Percentiles rank a stretch among this genome's conserved stretches.
phyloP scores from a whole-genome alignment of 371 early-diverging fungal genomes.

The Zopfochytrium polystomum region DNA sequence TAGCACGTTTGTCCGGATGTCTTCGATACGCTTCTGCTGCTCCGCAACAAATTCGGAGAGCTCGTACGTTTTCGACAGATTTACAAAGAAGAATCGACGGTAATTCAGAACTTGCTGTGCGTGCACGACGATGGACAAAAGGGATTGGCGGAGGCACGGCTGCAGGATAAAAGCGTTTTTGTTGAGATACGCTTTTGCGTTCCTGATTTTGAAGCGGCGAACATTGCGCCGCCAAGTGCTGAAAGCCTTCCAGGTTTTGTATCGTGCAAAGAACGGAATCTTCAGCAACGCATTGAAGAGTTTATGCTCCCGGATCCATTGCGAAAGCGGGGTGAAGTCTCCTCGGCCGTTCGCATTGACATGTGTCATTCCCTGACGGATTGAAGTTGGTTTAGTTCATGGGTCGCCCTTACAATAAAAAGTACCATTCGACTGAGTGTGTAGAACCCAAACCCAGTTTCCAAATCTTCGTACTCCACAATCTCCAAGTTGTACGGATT shows the following conservation, averaged over 20 bases:
- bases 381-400: background rate
- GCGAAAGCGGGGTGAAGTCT: slow-evolving; percentile 40
- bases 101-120: slow-evolving; percentile 28
- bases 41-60: slow-evolving; percentile 34
- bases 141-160: slow-evolving; percentile 24
- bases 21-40: slow-evolving; percentile 33
- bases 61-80: slow-evolving; percentile 26
- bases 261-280: slow-evolving; percentile 42
- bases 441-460: slow-evolving; percentile 33
- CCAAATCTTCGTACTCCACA: slow-evolving; percentile 30
- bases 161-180: slow-evolving; percentile 37
- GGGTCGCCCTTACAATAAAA: slow-evolving; percentile 2
- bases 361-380: slow-evolving; percentile 37
- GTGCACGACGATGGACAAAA: slow-evolving; percentile 25
- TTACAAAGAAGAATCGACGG: slow-evolving; percentile 25
- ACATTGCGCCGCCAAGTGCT: slow-evolving; percentile 44
- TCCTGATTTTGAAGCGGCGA: slow-evolving; percentile 34
- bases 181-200: slow-evolving; percentile 28
- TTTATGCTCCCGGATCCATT: slow-evolving; percentile 41
- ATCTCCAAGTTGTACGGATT: slow-evolving; percentile 44
- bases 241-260: slow-evolving; percentile 42
- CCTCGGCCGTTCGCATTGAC: slow-evolving; percentile 31
- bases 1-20: slow-evolving; percentile 20
- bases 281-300: slow-evolving; percentile 37
- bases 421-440: slow-evolving; percentile 39